Conservation (phyloP, 192 early-diverging fungal genomes). For the Phycomyces blakesleeanus region DNA sequence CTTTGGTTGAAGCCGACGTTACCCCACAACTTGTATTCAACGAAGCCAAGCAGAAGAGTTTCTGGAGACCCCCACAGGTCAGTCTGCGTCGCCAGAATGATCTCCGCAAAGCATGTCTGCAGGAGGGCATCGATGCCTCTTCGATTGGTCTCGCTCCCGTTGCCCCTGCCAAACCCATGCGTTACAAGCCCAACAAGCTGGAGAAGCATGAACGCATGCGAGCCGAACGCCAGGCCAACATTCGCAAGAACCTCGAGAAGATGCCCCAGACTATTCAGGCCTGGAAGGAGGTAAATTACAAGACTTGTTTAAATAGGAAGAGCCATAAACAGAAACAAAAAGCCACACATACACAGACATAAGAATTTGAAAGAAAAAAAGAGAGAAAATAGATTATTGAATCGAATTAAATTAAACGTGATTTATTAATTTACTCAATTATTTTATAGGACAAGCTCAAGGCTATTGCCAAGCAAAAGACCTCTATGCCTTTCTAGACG, state of each 20-base stretch:
- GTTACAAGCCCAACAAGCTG: constrained; percentile 34
- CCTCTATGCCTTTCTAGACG: constrained; percentile 35
- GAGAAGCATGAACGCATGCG: constrained; percentile 39
- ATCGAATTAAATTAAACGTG: background rate
- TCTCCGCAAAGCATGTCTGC: constrained; percentile 58
- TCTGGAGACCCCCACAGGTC: constrained; percentile 49
- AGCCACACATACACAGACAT: no score
- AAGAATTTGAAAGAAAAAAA: no score
- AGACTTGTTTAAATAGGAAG: background rate
- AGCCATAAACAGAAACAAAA: no score
- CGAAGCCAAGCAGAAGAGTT: constrained; percentile 26
- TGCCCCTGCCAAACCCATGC: constrained; percentile 33
- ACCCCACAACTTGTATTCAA: constrained; percentile 29
- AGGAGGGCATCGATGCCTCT: constrained; percentile 43
- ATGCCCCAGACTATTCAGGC: constrained; percentile 38
- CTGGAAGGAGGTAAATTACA: constrained; percentile 32
- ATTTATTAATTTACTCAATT: background rate
- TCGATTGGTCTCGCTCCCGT: constrained; percentile 46
- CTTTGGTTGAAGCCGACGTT: constrained; percentile 20
- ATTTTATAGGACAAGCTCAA: constrained; percentile 33
- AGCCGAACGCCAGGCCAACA: constrained; percentile 34
- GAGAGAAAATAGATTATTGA: no score
- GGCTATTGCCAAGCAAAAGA: constrained; percentile 34
- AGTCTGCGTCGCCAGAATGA: constrained; percentile 55
- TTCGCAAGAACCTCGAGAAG: constrained; percentile 32